phyloP scores from a whole-genome alignment of 2,329 filamentous ascomycete genomes.

The Lasiodiplodia hormozganensis region DNA sequence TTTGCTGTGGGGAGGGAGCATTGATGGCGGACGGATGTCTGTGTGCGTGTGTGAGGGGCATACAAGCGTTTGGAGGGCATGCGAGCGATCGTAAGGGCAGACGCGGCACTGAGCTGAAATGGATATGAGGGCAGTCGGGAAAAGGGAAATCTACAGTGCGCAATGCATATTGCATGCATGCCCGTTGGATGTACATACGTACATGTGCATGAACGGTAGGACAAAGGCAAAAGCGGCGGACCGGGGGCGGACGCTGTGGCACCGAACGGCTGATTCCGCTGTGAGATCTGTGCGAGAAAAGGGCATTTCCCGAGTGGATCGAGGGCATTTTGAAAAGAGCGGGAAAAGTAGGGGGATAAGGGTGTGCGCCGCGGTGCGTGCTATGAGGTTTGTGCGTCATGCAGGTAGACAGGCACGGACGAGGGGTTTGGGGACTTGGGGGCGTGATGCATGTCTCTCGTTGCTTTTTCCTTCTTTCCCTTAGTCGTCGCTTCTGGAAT shows the following conservation, averaged over 20 bases:
- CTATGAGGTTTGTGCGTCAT: slow-evolving; percentile 6
- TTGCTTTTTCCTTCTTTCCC: background rate
- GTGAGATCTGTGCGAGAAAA: background rate
- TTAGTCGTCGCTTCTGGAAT: background rate
- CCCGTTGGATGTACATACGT: slow-evolving; percentile 6
- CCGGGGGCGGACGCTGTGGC: background rate
- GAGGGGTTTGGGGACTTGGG: background rate
- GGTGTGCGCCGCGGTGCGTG: background rate
- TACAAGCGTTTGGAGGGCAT: background rate
- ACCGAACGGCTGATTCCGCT: background rate
- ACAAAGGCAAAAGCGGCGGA: background rate
- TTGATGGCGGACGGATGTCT: background rate
- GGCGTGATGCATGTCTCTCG: background rate
- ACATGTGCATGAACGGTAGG: slow-evolving; percentile 2
- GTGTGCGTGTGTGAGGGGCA: background rate
- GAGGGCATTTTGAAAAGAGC: background rate
- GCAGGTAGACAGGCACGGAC: background rate
- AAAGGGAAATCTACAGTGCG: background rate
- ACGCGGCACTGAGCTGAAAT: background rate
- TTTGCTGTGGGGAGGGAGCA: background rate
- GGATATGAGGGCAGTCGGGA: background rate
- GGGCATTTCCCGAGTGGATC: background rate
- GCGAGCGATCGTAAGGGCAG: background rate
- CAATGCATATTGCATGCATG: background rate
- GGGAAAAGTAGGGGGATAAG: background rate